These are phyloP conservation scores for Acarospora socialis DNA, from an alignment of 2,329 filamentous ascomycete genomes.

Conservation along the genomic window DNA sequence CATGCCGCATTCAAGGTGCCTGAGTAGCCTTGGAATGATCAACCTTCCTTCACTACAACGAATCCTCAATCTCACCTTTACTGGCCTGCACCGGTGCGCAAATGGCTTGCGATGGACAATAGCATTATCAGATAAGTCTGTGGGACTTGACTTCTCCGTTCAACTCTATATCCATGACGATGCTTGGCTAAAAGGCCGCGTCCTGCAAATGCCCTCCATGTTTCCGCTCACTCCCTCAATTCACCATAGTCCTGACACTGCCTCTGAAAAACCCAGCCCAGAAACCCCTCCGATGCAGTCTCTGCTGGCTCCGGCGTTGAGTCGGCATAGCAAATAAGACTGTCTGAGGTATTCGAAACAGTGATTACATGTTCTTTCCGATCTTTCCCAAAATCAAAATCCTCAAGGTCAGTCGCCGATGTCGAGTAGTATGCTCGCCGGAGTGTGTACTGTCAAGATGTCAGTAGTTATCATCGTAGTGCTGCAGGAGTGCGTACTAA, in stretches of 20 bases:
- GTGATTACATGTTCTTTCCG: constrained; percentile 26
- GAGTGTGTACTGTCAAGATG: constrained; percentile 19
- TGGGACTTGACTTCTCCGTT: too few relatives aligned
- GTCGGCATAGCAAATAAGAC: constrained; percentile 25
- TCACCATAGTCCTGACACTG: constrained; percentile 24
- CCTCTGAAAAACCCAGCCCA: constrained; percentile 24
- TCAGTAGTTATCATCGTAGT: background rate
- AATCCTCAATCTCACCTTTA: too few relatives aligned
- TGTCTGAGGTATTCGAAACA: constrained; percentile 29
- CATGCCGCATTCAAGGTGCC: too few relatives aligned
- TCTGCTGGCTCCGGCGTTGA: constrained; percentile 23
- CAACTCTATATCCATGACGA: too few relatives aligned
- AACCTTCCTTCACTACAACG: too few relatives aligned
- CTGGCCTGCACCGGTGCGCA: too few relatives aligned
- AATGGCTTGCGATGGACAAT: too few relatives aligned
- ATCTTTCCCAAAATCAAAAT: constrained; percentile 14
- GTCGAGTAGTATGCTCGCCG: constrained; percentile 20
- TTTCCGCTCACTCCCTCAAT: constrained; percentile 24
- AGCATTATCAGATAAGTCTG: too few relatives aligned
- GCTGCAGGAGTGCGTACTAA: constrained; percentile 6
- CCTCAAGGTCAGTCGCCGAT: constrained; percentile 19
- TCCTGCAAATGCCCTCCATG: constrained; percentile 14
- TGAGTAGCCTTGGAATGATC: too few relatives aligned
- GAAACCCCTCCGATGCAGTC: background rate
- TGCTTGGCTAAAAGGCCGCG: constrained; percentile 3